Evolutionary conservation across 768 basidiomycete genomes (phyloP).

Genomic region (Rhodotorula diobovata): DNA sequence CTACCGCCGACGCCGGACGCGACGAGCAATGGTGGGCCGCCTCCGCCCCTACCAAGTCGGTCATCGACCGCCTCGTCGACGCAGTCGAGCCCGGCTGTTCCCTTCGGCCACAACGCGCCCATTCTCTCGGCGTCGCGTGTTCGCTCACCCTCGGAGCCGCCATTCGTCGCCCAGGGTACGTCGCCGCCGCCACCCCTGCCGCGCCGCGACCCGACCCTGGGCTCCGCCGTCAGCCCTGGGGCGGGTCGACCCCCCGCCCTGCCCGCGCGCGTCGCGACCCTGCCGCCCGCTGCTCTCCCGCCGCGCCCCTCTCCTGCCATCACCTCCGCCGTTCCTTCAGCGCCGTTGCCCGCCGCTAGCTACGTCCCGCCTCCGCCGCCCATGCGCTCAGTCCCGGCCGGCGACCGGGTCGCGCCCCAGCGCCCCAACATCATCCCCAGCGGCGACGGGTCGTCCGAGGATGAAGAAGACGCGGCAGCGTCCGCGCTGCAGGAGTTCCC

Average conservation of each 20-base stretch:
- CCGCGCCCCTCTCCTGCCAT: not conserved
- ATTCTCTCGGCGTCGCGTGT: not conserved
- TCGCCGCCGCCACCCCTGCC: no score
- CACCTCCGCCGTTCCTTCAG: not conserved
- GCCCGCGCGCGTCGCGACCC: not conserved
- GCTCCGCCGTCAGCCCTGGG: not conserved
- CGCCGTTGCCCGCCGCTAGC: not conserved
- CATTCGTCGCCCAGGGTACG: not conserved
- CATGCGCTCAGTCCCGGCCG: slow-evolving; percentile 8
- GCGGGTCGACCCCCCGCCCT: not conserved
- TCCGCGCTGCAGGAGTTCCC: slow-evolving; percentile 48
- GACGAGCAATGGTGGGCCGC: not conserved
- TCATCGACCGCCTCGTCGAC: slow-evolving; percentile 12
- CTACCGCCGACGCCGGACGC: not conserved
- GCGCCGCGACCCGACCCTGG: not conserved
- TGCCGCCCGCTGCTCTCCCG: not conserved
- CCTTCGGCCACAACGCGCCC: not conserved
- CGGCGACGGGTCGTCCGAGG: slow-evolving; percentile 34
- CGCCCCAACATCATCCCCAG: not conserved
- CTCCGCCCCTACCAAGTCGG: slow-evolving; percentile 12
- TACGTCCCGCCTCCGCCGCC: slow-evolving; percentile 38
- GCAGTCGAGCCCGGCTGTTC: not conserved
- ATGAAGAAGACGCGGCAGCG: slow-evolving; percentile 5
- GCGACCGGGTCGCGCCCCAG: slow-evolving; percentile 8
- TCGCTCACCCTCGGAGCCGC: not conserved